Evolutionary conservation across 345 rosid species (phyloP).

Genomic region (Eucalyptus polybractea): DNA sequence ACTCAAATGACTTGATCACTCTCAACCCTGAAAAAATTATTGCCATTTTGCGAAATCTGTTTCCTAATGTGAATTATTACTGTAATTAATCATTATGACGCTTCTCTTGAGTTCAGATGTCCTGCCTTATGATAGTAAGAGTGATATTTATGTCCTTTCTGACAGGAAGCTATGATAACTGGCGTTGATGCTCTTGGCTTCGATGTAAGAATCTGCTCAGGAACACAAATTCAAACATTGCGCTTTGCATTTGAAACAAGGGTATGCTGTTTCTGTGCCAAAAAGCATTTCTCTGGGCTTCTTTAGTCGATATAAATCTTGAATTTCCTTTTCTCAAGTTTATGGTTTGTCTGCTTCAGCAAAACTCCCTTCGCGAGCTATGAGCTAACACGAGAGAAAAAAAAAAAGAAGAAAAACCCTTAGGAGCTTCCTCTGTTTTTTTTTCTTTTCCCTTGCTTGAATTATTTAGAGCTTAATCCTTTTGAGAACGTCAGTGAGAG

Average conservation of each 20-base stretch:
- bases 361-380: background rate
- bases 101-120: background rate
- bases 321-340: background rate
- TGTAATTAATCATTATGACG: background rate
- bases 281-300: background rate
- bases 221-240: constrained; percentile 68
- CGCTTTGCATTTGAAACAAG: constrained; percentile 56
- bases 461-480: background rate
- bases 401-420: background rate
- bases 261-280: constrained; percentile 26
- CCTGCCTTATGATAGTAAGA: background rate
- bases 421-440: background rate
- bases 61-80: background rate
- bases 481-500: background rate
- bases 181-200: constrained; percentile 77
- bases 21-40: background rate
- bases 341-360: background rate
- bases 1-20: background rate
- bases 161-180: constrained; percentile 61
- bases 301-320: background rate
- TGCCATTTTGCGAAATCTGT: background rate
- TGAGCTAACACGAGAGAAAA: background rate
- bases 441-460: background rate
- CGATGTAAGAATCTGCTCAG: constrained; percentile 75
- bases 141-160: background rate